A percentile compares a stretch with the other conserved stretches of the same genome.
phyloP scores from a whole-genome alignment of 768 basidiomycete genomes.

The Mrakia gelida region DNA sequence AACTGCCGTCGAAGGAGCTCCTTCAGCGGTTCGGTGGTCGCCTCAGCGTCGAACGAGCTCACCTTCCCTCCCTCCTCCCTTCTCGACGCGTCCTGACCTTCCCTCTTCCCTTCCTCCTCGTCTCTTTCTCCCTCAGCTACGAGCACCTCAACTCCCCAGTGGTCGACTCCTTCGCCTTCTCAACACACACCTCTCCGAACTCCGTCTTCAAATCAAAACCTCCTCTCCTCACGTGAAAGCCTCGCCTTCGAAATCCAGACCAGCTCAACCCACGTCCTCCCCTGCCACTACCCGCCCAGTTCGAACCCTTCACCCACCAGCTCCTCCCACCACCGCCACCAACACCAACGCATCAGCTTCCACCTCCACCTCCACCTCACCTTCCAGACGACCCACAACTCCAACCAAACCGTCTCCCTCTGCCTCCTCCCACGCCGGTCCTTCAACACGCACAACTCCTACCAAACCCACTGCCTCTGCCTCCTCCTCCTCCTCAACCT shows the following conservation, averaged over 20 bases:
- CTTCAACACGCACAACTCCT: not conserved
- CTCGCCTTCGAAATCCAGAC: not conserved
- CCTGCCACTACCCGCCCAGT: not conserved
- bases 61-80: not conserved
- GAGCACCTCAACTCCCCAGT: not conserved
- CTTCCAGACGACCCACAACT: too few species aligned
- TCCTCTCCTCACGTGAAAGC: not conserved
- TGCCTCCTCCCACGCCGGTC: not conserved
- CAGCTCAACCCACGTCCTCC: not conserved
- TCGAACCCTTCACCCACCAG: not conserved
- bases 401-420: not conserved
- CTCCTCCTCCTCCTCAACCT: not conserved
- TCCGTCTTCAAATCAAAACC: not conserved
- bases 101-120: not conserved
- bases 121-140: not conserved
- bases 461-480: not conserved
- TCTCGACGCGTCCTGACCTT: not conserved
- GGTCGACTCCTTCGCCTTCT: not conserved
- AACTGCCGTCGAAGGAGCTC: too few species aligned
- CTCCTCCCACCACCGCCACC: not conserved
- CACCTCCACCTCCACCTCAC: not conserved
- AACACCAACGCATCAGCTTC: not conserved
- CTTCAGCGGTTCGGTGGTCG: too few species aligned
- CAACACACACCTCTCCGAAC: not conserved
- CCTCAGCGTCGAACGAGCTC: not conserved